These are phyloP conservation scores for Luvunga scandens DNA, from an alignment of 345 rosid species.

Conservation along the genomic window DNA sequence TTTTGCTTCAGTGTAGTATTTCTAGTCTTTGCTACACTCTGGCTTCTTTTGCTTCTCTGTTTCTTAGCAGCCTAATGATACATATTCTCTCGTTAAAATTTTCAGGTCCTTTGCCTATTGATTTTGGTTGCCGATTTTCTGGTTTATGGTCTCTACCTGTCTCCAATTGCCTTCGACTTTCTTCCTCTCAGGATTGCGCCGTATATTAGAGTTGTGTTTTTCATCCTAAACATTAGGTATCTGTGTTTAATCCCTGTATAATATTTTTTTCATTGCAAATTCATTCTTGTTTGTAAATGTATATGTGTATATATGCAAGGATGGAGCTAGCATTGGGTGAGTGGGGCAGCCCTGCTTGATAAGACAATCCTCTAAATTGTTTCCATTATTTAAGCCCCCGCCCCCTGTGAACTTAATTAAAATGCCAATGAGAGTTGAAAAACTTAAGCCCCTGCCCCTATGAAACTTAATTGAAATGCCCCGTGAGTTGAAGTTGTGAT, in stretches of 20 bases:
- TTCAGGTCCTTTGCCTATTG: slow-evolving; percentile 65
- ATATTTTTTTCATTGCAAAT: background rate
- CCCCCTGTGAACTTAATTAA: too few species aligned
- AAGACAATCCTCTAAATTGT: too few species aligned
- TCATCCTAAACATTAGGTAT: slow-evolving; percentile 80
- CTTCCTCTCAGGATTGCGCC: slow-evolving; percentile 91
- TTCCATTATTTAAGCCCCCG: too few species aligned
- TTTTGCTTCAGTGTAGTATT: background rate
- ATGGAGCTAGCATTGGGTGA: too few species aligned
- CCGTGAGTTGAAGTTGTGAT: too few species aligned
- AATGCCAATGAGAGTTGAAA: too few species aligned
- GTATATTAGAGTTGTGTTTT: slow-evolving; percentile 73
- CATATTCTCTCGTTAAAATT: slow-evolving; percentile 23
- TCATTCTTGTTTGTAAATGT: background rate
- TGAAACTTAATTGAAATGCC: too few species aligned
- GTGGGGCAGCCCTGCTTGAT: too few species aligned
- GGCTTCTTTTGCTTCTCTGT: background rate
- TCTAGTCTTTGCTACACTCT: background rate
- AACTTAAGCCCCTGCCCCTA: too few species aligned
- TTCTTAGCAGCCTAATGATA: slow-evolving; percentile 17
- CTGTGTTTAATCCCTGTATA: background rate
- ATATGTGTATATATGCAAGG: background rate
- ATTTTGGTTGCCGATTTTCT: slow-evolving; percentile 75
- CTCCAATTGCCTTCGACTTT: slow-evolving; percentile 59
- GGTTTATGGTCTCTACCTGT: slow-evolving; percentile 68